phyloP scores from a whole-genome alignment of 108 stramenopile species.

The Parmales sp. region DNA sequence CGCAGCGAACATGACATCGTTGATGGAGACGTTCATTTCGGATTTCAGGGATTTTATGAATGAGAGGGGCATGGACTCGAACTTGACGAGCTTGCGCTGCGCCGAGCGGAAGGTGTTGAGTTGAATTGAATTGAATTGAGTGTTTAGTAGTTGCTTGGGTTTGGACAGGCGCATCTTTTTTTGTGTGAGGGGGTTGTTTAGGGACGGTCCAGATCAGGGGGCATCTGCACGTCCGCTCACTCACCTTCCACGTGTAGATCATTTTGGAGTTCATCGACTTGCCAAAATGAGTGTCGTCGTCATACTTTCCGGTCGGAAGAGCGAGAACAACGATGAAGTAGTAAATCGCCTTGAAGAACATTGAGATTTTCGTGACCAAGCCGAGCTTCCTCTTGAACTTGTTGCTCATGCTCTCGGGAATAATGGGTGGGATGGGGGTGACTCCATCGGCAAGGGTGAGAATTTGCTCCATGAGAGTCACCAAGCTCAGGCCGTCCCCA shows the following conservation, averaged over 20 bases:
- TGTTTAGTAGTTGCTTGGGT: too few species aligned
- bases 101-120: not conserved
- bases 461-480: slow-evolving; percentile 11
- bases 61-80: not conserved
- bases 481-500: slow-evolving; percentile 20
- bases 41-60: not conserved
- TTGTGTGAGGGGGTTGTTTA: too few species aligned
- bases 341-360: slow-evolving; percentile 7
- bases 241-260: slow-evolving; percentile 8
- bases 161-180: too few species aligned
- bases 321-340: slow-evolving; percentile 10
- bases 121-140: not conserved
- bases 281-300: slow-evolving; percentile 8
- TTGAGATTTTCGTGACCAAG: not conserved
- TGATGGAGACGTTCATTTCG: not conserved
- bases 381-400: not conserved
- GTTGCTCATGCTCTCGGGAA: slow-evolving; percentile 9
- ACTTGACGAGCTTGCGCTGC: not conserved
- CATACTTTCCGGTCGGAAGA: not conserved
- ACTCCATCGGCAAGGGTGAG: slow-evolving; percentile 7
- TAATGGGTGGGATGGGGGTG: not conserved
- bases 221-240: too few species aligned
- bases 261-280: not conserved
- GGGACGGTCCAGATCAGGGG: too few species aligned
- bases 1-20: not conserved